These are phyloP conservation scores for Chaetomium sp. DNA, from an alignment of 2,329 filamentous ascomycete genomes.

Conservation along the genomic window DNA sequence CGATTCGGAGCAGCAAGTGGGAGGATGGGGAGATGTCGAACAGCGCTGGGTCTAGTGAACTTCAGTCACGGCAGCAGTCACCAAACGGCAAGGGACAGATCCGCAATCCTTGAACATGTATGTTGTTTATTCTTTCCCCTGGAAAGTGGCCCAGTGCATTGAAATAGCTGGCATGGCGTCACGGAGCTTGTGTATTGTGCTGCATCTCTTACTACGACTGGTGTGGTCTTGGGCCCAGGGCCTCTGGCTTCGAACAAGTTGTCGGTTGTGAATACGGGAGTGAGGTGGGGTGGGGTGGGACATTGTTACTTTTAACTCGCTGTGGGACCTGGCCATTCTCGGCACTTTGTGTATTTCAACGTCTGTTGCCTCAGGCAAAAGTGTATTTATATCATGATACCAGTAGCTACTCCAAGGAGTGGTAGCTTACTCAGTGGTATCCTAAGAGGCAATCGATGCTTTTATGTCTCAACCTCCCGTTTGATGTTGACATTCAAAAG, in stretches of 20 bases:
- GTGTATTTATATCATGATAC: not conserved
- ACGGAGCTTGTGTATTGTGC: constrained; percentile 4
- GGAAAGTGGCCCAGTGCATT: not conserved
- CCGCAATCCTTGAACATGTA: constrained; percentile 1
- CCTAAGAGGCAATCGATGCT: constrained; percentile 3
- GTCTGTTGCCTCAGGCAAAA: not conserved
- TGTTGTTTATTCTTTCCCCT: not conserved
- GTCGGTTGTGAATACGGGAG: not conserved
- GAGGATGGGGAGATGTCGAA: constrained; percentile 4
- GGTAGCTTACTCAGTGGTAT: not conserved
- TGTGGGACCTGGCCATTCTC: constrained; percentile 1
- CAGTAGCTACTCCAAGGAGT: not conserved
- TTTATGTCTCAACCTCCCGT: not conserved
- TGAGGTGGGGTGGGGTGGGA: not conserved
- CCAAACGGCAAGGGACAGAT: constrained; percentile 7
- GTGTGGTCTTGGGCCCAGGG: not conserved
- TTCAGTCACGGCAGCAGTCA: constrained; percentile 7
- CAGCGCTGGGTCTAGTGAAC: constrained; percentile 5
- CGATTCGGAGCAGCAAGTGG: constrained; percentile 33
- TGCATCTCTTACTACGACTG: not conserved
- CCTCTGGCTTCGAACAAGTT: not conserved
- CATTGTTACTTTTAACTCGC: not conserved
- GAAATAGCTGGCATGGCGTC: constrained; percentile 5
- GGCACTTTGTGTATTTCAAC: not conserved
- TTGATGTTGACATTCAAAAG: no score